These are phyloP conservation scores for Skeletonema tropicum DNA, from an alignment of 108 stramenopile genomes.

Conservation along the genomic window DNA sequence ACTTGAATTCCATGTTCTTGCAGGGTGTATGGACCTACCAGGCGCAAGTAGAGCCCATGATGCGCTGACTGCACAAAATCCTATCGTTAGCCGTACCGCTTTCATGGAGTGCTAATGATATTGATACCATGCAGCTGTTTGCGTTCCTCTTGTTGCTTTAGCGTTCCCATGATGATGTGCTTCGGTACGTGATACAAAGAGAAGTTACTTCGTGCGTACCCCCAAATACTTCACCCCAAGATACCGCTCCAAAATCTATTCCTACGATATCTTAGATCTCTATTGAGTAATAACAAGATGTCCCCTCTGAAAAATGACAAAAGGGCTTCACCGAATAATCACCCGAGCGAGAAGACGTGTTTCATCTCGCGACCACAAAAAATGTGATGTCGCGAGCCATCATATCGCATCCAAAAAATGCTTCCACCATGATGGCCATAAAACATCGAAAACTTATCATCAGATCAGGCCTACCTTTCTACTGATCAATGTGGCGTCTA, in stretches of 20 bases:
- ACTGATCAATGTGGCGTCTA: constrained; percentile 1
- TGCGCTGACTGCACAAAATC: not conserved
- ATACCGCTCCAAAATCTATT: too few species aligned
- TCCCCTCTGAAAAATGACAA: too few species aligned
- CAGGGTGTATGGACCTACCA: not conserved
- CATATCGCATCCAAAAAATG: not conserved
- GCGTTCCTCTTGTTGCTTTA: too few species aligned
- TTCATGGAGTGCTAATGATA: not conserved
- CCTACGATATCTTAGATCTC: too few species aligned
- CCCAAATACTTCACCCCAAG: too few species aligned
- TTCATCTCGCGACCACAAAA: not conserved
- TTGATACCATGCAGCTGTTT: too few species aligned
- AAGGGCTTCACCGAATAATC: too few species aligned
- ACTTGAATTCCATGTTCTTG: not conserved
- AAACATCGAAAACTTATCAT: not conserved
- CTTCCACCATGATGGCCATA: not conserved
- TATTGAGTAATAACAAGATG: too few species aligned
- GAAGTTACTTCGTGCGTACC: too few species aligned
- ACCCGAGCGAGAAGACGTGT: not conserved
- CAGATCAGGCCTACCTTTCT: constrained; percentile 1
- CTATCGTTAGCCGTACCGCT: not conserved
- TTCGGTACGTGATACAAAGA: too few species aligned
- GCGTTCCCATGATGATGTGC: too few species aligned
- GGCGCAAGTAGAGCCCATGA: not conserved
- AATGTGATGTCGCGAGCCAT: not conserved